Evolutionary conservation across 164 flowering plant genomes (phyloP).

Genomic region (Stephania yunnanensis): DNA sequence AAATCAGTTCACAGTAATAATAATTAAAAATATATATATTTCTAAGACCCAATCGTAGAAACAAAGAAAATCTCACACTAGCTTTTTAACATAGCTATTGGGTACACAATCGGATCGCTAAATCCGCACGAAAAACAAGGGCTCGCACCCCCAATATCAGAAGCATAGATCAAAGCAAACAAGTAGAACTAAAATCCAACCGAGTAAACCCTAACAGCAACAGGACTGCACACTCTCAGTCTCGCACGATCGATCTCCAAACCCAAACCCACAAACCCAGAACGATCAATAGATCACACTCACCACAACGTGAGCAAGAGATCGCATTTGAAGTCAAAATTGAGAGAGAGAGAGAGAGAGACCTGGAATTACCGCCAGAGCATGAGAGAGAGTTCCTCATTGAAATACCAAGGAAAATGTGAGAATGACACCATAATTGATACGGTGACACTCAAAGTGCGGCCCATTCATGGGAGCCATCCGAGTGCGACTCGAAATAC

Average conservation of each 20-base stretch:
- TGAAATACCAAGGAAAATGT: too few species aligned
- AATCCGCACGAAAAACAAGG: not conserved
- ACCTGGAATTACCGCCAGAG: not conserved
- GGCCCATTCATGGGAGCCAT: too few species aligned
- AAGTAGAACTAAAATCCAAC: not conserved
- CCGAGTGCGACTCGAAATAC: too few species aligned
- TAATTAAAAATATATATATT: not conserved
- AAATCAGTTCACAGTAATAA: not conserved
- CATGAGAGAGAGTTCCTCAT: too few species aligned
- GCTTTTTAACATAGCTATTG: not conserved
- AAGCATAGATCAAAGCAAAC: not conserved
- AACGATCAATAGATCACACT: not conserved
- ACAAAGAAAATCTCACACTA: not conserved
- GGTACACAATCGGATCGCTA: not conserved
- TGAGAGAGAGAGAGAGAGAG: slow-evolving; percentile 11
- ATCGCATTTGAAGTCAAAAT: slow-evolving; percentile 5
- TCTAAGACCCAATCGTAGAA: not conserved
- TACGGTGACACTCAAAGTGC: too few species aligned
- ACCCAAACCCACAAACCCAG: not conserved
- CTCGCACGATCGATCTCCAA: not conserved
- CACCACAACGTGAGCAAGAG: not conserved
- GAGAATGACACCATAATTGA: too few species aligned
- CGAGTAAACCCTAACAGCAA: not conserved
- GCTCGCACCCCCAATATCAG: not conserved
- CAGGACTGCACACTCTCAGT: too few species aligned